A percentile compares a stretch with the other conserved stretches of the same genome.
These are phyloP conservation scores for Ascoidea asiatica DNA, from an alignment of 805 yeast genomes.

Conservation along the genomic window DNA sequence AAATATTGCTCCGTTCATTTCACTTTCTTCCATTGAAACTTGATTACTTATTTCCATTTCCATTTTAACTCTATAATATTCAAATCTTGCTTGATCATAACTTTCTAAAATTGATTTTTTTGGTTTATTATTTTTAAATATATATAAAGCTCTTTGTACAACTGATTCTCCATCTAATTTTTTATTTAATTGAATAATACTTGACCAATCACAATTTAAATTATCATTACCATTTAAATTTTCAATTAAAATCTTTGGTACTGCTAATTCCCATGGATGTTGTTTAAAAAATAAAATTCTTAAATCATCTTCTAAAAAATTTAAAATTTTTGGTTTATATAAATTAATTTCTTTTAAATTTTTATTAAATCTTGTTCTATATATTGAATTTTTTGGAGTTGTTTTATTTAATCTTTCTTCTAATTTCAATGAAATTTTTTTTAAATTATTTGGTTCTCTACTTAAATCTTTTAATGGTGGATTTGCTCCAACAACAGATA, in stretches of 20 bases:
- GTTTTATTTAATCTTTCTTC: slow-evolving; percentile 1
- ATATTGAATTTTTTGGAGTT: slow-evolving; percentile 11
- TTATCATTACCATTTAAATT: slow-evolving; percentile 43
- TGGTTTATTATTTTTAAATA: slow-evolving; percentile 24
- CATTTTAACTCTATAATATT: slow-evolving; percentile 78
- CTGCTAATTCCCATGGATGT: slow-evolving; percentile 96
- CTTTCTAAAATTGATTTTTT: slow-evolving; percentile 39
- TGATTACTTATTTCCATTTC: slow-evolving; percentile 64
- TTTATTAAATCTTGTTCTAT: slow-evolving; percentile 33
- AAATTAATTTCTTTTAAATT: slow-evolving; percentile 26
- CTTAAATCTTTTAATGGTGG: slow-evolving; percentile 62
- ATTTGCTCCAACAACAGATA: slow-evolving; percentile 62
- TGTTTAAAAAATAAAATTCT: slow-evolving; percentile 76
- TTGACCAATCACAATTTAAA: slow-evolving; percentile 56
- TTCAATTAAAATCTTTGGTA: slow-evolving; percentile 77
- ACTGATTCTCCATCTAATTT: slow-evolving; percentile 85
- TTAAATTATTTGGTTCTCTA: slow-evolving; percentile 13
- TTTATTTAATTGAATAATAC: slow-evolving; percentile 55
- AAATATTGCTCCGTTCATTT: slow-evolving; percentile 73
- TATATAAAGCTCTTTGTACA: slow-evolving; percentile 56
- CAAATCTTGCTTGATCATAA: slow-evolving; percentile 76
- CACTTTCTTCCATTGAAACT: slow-evolving; percentile 70
- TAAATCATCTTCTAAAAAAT: slow-evolving; percentile 64
- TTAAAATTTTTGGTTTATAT: slow-evolving; percentile 37
- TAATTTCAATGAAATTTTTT: slow-evolving; percentile 13